Conservation (phyloP, 768 basidiomycete genomes). For the Collybia mongolica region DNA sequence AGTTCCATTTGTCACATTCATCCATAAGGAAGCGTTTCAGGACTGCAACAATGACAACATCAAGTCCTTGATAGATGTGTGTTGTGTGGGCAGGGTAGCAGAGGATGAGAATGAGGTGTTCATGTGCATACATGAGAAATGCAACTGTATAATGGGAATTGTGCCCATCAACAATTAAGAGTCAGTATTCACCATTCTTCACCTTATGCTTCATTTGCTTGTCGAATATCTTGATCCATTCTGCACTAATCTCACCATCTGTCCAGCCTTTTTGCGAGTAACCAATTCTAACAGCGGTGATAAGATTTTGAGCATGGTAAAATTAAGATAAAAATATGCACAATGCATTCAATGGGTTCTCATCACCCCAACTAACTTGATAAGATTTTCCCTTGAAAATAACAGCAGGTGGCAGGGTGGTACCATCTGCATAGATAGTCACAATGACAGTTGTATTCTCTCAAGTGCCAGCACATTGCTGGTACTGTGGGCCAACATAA, state of each 20-base stretch:
- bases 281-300: slow-evolving; percentile 28
- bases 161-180: no score
- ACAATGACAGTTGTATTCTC: slow-evolving; percentile 35
- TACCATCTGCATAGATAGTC: slow-evolving; percentile 39
- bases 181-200: slow-evolving; percentile 24
- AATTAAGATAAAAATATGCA: slow-evolving; percentile 21
- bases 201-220: slow-evolving; percentile 33
- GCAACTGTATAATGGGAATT: no score
- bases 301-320: slow-evolving; percentile 7
- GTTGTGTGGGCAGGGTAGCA: slow-evolving; percentile 40
- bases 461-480: slow-evolving; percentile 23
- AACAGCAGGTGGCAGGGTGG: slow-evolving; percentile 29
- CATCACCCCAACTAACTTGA: slow-evolving; percentile 33
- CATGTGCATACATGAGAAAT: no score
- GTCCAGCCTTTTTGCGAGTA: slow-evolving; percentile 36
- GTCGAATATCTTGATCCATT: slow-evolving; percentile 40
- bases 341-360: slow-evolving; percentile 39
- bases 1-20: no score
- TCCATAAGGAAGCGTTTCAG: no score
- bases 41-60: slow-evolving; percentile 38
- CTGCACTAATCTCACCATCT: slow-evolving; percentile 31
- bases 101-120: no score
- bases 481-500: slow-evolving; percentile 30
- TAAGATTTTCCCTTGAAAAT: slow-evolving; percentile 38
- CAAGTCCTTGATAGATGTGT: slow-evolving; percentile 40